Conservation (phyloP, 345 rosid species). For the Brassica napus region Da-Ae NC_063447.1:53995001-53995500, state of each 20-base stretch:
- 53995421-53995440: background rate
- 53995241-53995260: conserved; percentile 24
- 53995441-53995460: background rate
- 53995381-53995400: conserved; percentile 4
- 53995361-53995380: conserved; percentile 22
- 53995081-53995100: conserved; percentile 15
- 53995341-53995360: conserved; percentile 19
- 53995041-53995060: conserved; percentile 28
- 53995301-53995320: background rate
- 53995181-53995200: background rate
- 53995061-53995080: conserved; percentile 37
- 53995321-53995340: background rate
- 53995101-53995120: background rate
- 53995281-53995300: background rate
- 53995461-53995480: background rate
- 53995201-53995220: background rate
- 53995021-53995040: conserved; percentile 34
- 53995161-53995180: conserved; percentile 1
- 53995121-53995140: background rate
- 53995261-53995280: background rate
- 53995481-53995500: too few species aligned
- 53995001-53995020: conserved; percentile 38
- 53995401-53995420: conserved; percentile 6
- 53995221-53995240: conserved; percentile 23
- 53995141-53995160: background rate